These are phyloP conservation scores for Salix udensis DNA, from an alignment of 345 rosid species.

Conservation along the genomic window DNA sequence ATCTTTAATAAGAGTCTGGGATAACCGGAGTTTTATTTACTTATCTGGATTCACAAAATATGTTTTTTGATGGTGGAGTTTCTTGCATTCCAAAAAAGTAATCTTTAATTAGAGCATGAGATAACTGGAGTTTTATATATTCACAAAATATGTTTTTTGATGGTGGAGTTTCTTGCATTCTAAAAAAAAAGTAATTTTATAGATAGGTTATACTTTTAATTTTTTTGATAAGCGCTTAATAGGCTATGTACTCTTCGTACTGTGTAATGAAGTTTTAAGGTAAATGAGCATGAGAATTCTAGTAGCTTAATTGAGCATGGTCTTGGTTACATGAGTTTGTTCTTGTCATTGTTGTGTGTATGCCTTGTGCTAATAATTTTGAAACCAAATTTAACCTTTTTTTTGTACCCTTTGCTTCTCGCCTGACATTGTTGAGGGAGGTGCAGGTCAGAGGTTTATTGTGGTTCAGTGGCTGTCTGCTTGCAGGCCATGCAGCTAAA, in stretches of 20 bases:
- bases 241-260: neutral
- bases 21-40: accelerated
- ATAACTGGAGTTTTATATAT: accelerated
- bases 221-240: too few relatives aligned
- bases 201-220: too few relatives aligned
- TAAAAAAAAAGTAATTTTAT: too few relatives aligned
- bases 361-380: neutral
- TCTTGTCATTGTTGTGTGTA: neutral
- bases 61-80: too few relatives aligned
- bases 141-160: too few relatives aligned
- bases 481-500: neutral
- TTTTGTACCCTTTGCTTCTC: too few relatives aligned
- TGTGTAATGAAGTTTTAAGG: neutral
- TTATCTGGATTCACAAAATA: too few relatives aligned
- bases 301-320: neutral
- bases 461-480: neutral
- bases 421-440: too few relatives aligned
- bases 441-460: too few relatives aligned
- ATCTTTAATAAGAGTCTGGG: accelerated
- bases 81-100: too few relatives aligned
- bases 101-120: accelerated
- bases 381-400: neutral
- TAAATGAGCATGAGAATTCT: neutral
- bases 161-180: too few relatives aligned
- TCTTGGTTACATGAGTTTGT: neutral